These are phyloP conservation scores for Chalara sp. DNA, from an alignment of 2,329 filamentous ascomycete species.

Conservation along the genomic window DNA sequence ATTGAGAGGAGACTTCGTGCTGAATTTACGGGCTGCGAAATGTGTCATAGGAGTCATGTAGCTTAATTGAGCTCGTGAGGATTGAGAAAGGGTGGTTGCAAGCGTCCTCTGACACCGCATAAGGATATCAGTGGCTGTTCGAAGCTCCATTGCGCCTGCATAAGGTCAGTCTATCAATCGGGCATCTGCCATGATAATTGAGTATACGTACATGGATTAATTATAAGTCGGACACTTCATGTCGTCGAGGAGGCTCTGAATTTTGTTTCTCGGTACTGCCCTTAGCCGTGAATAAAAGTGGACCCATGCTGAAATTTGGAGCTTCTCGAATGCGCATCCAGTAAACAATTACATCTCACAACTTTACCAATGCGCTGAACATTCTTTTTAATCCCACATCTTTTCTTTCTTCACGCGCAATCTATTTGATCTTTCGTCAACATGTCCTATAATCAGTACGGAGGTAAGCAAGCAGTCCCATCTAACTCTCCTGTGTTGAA, in stretches of 20 bases:
- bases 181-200: conserved; percentile 6
- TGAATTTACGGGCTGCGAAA: conserved; percentile 5
- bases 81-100: conserved; percentile 17
- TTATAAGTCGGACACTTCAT: not conserved
- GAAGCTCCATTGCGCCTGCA: conserved; percentile 26
- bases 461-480: conserved; percentile 18
- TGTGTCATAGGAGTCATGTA: conserved; percentile 4
- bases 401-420: not conserved
- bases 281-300: not conserved
- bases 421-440: conserved; percentile 1
- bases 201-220: conserved; percentile 14
- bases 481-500: not conserved
- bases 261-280: not conserved
- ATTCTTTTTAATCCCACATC: no score
- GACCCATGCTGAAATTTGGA: not conserved
- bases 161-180: conserved; percentile 6
- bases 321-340: not conserved
- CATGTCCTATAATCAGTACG: conserved; percentile 30
- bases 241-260: conserved; percentile 14
- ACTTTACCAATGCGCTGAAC: not conserved
- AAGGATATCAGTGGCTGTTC: conserved; percentile 24
- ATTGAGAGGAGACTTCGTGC: conserved; percentile 1
- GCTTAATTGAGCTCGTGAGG: conserved; percentile 10
- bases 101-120: conserved; percentile 23
- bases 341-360: conserved; percentile 4